These are phyloP conservation scores for Mycena crocata DNA, from an alignment of 768 basidiomycete species.

Conservation along the genomic window DNA sequence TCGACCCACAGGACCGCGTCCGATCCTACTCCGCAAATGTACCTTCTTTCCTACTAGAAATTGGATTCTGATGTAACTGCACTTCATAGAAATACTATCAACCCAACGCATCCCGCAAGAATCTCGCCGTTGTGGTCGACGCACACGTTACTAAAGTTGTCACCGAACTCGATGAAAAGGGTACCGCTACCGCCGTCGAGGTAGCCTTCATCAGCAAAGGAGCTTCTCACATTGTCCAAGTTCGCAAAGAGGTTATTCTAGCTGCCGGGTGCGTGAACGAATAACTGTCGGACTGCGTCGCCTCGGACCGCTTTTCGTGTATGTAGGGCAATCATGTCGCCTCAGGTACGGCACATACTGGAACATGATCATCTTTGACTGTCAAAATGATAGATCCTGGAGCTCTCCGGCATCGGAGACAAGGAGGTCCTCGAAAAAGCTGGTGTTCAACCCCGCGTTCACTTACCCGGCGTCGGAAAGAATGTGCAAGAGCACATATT, in stretches of 20 bases:
- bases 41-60: too few relatives aligned
- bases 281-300: background rate
- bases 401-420: too few relatives aligned
- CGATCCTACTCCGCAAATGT: too few relatives aligned
- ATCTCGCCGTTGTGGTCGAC: conserved; percentile 43
- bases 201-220: conserved; percentile 36
- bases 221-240: conserved; percentile 29
- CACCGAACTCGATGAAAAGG: conserved; percentile 16
- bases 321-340: conserved; percentile 36
- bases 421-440: too few relatives aligned
- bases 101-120: conserved; percentile 39
- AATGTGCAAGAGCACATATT: too few relatives aligned
- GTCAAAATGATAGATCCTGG: conserved; percentile 39
- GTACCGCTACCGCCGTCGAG: conserved; percentile 39
- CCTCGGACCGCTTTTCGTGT: conserved; percentile 14
- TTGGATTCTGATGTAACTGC: background rate
- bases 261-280: conserved; percentile 29
- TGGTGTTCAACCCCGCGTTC: too few relatives aligned
- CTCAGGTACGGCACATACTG: conserved; percentile 22
- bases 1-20: too few relatives aligned
- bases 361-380: background rate
- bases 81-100: conserved; percentile 33
- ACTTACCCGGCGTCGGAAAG: too few relatives aligned
- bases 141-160: conserved; percentile 42
- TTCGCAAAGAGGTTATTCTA: conserved; percentile 23